Evolutionary conservation across 495 filamentous ascomycete species (phyloP).

Genomic region (Trichoderma erinaceum): DNA sequence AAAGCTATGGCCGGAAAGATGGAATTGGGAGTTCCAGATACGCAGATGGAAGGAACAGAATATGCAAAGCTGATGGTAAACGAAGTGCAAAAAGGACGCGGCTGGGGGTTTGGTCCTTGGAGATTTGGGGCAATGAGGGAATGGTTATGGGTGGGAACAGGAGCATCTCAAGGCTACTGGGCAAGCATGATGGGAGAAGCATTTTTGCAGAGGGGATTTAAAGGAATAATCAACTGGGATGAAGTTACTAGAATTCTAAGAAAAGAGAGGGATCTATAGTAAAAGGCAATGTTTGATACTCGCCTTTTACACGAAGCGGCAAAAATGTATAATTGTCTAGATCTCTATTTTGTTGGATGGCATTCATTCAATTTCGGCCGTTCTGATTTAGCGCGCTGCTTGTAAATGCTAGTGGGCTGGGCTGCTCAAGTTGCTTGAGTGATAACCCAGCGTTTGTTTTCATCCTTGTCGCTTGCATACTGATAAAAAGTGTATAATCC

Average conservation of each 20-base stretch:
- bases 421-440: too few relatives aligned
- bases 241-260: not conserved
- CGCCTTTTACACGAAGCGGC: not conserved
- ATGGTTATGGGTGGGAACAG: constrained; percentile 13
- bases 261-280: not conserved
- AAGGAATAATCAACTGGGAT: not conserved
- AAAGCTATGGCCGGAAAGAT: not conserved
- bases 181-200: not conserved
- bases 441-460: too few relatives aligned
- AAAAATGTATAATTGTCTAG: not conserved
- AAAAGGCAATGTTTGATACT: not conserved
- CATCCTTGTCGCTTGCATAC: too few relatives aligned
- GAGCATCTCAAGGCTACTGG: not conserved
- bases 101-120: constrained; percentile 8
- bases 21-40: not conserved
- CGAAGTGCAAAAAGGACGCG: constrained; percentile 17
- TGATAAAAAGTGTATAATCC: too few relatives aligned
- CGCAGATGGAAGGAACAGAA: constrained; percentile 17
- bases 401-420: too few relatives aligned
- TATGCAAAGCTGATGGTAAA: constrained; percentile 19
- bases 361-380: too few relatives aligned
- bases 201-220: not conserved
- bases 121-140: constrained; percentile 8
- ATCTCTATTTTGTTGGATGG: not conserved
- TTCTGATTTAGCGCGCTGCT: too few relatives aligned